Evolutionary conservation across 78 protist species (phyloP).

Genomic region (Goniomonas avonlea): DNA sequence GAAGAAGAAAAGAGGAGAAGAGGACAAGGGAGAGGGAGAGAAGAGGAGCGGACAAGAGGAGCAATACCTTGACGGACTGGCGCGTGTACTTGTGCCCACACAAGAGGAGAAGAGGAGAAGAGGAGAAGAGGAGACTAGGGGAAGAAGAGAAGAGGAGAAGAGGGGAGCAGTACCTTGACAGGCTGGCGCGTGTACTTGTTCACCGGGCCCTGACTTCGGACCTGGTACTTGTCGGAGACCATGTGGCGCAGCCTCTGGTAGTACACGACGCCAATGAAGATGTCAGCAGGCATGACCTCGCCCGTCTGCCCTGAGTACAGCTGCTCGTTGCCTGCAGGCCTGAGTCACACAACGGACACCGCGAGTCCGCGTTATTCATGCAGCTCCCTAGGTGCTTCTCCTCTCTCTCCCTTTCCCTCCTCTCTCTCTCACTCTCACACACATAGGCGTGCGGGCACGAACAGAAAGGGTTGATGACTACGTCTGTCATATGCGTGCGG

Average conservation of each 20-base stretch:
- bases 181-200: slow-evolving; percentile 90
- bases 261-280: slow-evolving; percentile 88
- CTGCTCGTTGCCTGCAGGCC: slow-evolving; percentile 95
- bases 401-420: too few relatives aligned
- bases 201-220: slow-evolving; percentile 86
- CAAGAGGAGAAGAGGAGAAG: neutral
- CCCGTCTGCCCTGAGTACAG: slow-evolving; percentile 89
- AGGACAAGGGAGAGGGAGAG: neutral
- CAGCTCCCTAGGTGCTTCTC: too few relatives aligned
- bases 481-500: too few relatives aligned
- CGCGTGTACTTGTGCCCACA: too few relatives aligned
- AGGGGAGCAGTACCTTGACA: slow-evolving; percentile 70
- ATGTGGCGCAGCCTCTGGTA: slow-evolving; percentile 98
- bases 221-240: slow-evolving; percentile 98
- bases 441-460: too few relatives aligned
- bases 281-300: slow-evolving; percentile 86
- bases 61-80: slow-evolving; percentile 33
- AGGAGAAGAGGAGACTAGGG: neutral
- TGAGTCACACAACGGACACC: too few relatives aligned
- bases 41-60: neutral
- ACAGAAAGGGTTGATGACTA: too few relatives aligned
- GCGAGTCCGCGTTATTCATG: too few relatives aligned
- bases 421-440: too few relatives aligned
- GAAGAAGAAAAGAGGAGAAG: neutral
- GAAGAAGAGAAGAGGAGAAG: neutral